phyloP scores from a whole-genome alignment of 495 filamentous ascomycete genomes.

The Penicillium cosmopolitanum region DNA sequence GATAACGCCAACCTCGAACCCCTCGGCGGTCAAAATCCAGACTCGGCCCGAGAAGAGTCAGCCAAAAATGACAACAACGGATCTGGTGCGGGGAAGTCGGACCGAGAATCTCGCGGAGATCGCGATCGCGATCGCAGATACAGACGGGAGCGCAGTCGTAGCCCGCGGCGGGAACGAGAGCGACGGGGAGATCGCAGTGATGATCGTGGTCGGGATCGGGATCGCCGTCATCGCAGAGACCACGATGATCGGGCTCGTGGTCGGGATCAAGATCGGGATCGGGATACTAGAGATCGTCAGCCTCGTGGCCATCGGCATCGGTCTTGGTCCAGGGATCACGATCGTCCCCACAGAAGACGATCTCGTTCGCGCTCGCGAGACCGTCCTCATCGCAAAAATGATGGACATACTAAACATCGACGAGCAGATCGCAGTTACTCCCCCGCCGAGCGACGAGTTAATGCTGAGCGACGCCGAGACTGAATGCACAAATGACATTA shows the following conservation, averaged over 20 bases:
- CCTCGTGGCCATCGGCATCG: slow-evolving; percentile 38
- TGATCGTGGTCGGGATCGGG: slow-evolving; percentile 39
- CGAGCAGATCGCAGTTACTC: slow-evolving; percentile 34
- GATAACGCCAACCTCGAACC: slow-evolving; percentile 50
- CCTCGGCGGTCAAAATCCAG: slow-evolving; percentile 37
- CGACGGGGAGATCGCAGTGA: slow-evolving; percentile 34
- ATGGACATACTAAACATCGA: slow-evolving; percentile 27
- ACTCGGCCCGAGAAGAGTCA: slow-evolving; percentile 22
- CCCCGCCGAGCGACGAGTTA: slow-evolving; percentile 31
- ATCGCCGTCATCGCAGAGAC: slow-evolving; percentile 39
- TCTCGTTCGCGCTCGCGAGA: slow-evolving; percentile 38
- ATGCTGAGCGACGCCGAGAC: slow-evolving; percentile 23
- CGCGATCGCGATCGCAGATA: slow-evolving; percentile 31
- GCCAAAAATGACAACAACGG: neutral
- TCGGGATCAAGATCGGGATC: slow-evolving; percentile 17
- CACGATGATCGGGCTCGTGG: slow-evolving; percentile 38
- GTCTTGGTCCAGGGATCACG: slow-evolving; percentile 36
- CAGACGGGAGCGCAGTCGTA: slow-evolving; percentile 36
- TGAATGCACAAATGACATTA: neutral
- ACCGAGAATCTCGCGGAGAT: slow-evolving; percentile 28
- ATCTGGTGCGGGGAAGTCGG: slow-evolving; percentile 22
- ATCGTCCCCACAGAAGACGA: slow-evolving; percentile 23
- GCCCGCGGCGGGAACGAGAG: slow-evolving; percentile 38
- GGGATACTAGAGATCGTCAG: slow-evolving; percentile 32
- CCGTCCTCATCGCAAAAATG: slow-evolving; percentile 32